phyloP scores from a whole-genome alignment of 805 yeast genomes.

The Diddensiella transvaalensis region DNA sequence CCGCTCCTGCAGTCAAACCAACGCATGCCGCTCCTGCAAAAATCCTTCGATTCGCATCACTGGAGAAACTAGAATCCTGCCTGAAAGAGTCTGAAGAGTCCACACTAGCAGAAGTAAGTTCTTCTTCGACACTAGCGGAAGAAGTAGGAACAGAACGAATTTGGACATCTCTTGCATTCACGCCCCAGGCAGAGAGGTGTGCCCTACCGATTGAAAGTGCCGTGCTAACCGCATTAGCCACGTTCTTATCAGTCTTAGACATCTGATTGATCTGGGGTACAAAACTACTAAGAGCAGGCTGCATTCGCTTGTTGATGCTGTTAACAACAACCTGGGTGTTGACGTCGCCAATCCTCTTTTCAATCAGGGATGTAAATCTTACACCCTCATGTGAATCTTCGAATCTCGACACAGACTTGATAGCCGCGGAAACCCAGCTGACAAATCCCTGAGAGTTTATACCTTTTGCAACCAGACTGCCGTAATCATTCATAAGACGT shows the following conservation, averaged over 20 bases:
- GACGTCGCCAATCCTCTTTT: not conserved
- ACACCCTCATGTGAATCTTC: not conserved
- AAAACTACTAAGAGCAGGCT: not conserved
- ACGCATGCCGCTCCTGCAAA: too few relatives aligned
- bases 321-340: not conserved
- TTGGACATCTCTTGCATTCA: too few relatives aligned
- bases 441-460: not conserved
- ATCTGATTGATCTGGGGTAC: not conserved
- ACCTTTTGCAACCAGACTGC: not conserved
- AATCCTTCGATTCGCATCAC: too few relatives aligned
- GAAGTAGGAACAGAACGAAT: too few relatives aligned
- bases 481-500: not conserved
- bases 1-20: too few relatives aligned
- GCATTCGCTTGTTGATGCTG: not conserved
- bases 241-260: not conserved
- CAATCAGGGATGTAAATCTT: not conserved
- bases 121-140: too few relatives aligned
- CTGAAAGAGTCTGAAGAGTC: too few relatives aligned
- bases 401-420: not conserved
- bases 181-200: not conserved
- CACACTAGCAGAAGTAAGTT: too few relatives aligned
- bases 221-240: not conserved
- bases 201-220: not conserved
- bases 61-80: too few relatives aligned
- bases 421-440: not conserved